Conservation (phyloP, 1,284 basidiomycete species). For the Sanghuangporus baumii region DNA sequence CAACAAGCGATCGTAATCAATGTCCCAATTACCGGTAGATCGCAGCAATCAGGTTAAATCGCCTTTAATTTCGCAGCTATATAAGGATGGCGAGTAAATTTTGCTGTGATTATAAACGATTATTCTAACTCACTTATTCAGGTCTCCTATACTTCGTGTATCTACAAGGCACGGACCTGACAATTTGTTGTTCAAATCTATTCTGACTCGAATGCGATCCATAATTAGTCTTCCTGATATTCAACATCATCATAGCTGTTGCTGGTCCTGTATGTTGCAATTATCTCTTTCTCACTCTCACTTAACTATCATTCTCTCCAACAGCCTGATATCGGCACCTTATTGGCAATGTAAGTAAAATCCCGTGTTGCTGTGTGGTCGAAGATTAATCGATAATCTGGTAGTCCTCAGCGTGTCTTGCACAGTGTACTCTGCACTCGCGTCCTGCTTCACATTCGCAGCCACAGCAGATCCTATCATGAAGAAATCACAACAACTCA, state of each 20-base stretch:
- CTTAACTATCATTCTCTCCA: neutral
- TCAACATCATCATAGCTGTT: slow-evolving; percentile 35
- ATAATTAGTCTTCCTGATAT: slow-evolving; percentile 32
- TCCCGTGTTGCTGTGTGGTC: neutral
- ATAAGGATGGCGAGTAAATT: slow-evolving; percentile 33
- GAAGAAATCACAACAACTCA: neutral
- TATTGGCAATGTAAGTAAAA: slow-evolving; percentile 33
- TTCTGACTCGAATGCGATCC: neutral
- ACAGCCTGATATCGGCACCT: slow-evolving; percentile 28
- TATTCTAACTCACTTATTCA: slow-evolving; percentile 11
- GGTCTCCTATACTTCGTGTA: slow-evolving; percentile 38
- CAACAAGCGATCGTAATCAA: neutral
- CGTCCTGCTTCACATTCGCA: slow-evolving; percentile 35
- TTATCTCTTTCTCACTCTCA: slow-evolving; percentile 13
- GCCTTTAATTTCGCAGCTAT: slow-evolving; percentile 33
- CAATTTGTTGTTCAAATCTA: neutral
- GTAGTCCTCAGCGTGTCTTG: slow-evolving; percentile 37
- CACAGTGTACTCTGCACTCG: slow-evolving; percentile 38
- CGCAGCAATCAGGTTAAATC: slow-evolving; percentile 28
- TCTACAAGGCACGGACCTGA: slow-evolving; percentile 27
- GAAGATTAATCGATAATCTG: neutral
- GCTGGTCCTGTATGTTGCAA: slow-evolving; percentile 30
- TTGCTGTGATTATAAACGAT: neutral
- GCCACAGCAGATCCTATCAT: slow-evolving; percentile 6
- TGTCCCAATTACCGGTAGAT: slow-evolving; percentile 20